These are phyloP conservation scores for Pelomyxa schiedti DNA, from an alignment of 78 protist species.

Conservation along the genomic window DNA sequence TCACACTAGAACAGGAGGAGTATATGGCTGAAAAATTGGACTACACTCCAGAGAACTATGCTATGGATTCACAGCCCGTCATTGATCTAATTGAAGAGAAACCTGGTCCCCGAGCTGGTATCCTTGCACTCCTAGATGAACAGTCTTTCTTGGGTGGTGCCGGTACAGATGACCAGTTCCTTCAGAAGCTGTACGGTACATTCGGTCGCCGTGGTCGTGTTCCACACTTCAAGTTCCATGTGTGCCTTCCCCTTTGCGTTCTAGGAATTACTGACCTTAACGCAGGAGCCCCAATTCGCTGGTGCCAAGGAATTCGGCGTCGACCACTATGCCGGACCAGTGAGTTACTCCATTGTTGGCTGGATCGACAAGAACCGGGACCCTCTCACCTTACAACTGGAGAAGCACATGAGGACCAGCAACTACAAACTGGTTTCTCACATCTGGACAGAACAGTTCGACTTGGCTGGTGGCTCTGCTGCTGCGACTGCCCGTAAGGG, in stretches of 20 bases:
- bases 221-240: too few species aligned
- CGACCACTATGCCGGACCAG: conserved; percentile 36
- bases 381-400: conserved; percentile 41
- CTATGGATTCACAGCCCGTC: neutral
- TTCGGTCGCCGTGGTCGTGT: too few species aligned
- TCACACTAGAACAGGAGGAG: conserved; percentile 38
- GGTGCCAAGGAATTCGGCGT: conserved; percentile 32
- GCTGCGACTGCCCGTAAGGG: conserved; percentile 33
- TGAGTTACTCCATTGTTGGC: conserved; percentile 35
- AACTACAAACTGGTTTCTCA: neutral
- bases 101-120: conserved; percentile 7
- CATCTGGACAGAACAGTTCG: conserved; percentile 42
- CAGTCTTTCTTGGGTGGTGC: conserved; percentile 10
- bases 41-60: neutral
- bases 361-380: conserved; percentile 86
- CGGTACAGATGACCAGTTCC: too few species aligned
- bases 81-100: neutral
- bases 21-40: conserved; percentile 16
- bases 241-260: too few species aligned
- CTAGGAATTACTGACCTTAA: too few species aligned
- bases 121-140: conserved; percentile 13
- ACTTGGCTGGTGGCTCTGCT: too few species aligned
- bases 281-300: too few species aligned
- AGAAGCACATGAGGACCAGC: conserved; percentile 33
- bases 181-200: neutral